phyloP scores from a whole-genome alignment of 352 stramenopile species.

The Phytophthora multivora region DNA sequence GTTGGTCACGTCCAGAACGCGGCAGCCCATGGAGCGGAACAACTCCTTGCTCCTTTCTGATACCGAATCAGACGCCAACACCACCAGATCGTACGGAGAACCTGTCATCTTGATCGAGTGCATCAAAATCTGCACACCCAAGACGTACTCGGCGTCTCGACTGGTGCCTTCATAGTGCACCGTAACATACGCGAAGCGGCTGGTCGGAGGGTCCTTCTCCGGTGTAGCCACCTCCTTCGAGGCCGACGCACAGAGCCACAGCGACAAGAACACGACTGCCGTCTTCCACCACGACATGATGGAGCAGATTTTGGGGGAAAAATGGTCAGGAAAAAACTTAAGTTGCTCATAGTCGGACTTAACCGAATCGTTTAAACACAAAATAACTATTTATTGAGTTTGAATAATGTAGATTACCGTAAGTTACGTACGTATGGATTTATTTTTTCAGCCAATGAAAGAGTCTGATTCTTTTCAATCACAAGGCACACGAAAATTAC shows the following conservation, averaged over 20 bases:
- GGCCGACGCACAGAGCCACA: constrained; percentile 19
- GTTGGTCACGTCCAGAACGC: constrained; percentile 85
- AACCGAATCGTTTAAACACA: too few species aligned
- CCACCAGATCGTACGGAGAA: constrained; percentile 84
- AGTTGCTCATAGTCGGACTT: neutral
- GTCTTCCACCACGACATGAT: constrained; percentile 20
- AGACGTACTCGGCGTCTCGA: constrained; percentile 83
- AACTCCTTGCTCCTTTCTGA: constrained; percentile 72
- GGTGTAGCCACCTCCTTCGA: constrained; percentile 13
- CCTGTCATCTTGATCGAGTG: constrained; percentile 87
- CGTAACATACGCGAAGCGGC: constrained; percentile 85
- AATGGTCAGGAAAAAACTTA: neutral
- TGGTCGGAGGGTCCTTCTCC: constrained; percentile 33
- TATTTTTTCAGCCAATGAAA: too few species aligned
- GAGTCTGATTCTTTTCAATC: too few species aligned
- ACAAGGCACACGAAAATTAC: too few species aligned
- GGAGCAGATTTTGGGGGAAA: constrained; percentile 10
- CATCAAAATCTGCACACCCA: constrained; percentile 86
- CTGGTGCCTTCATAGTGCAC: constrained; percentile 88
- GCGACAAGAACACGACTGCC: constrained; percentile 31
- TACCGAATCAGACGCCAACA: constrained; percentile 87
- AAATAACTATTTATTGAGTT: too few species aligned
- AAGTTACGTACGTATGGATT: too few species aligned
- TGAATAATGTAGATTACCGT: too few species aligned
- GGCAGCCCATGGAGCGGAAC: constrained; percentile 84